Evolutionary conservation across 768 basidiomycete genomes (phyloP).

Genomic region (Podaxis carcinomalis): DNA sequence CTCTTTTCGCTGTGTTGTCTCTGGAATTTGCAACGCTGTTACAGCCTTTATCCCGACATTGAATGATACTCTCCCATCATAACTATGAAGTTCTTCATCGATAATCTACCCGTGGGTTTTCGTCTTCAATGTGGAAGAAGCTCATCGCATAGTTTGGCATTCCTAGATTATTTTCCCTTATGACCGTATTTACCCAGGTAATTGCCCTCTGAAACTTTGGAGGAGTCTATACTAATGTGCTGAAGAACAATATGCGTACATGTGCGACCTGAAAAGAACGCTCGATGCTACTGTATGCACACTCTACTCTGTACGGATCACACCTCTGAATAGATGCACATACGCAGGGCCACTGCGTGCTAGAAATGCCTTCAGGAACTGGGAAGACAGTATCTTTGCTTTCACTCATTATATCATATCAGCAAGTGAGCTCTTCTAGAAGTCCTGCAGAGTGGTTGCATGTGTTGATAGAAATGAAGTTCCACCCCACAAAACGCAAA

Average conservation of each 20-base stretch:
- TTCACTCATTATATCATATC: constrained; percentile 95
- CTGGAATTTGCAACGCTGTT: background rate
- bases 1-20: background rate
- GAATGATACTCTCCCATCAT: background rate
- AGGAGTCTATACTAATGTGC: constrained; percentile 10
- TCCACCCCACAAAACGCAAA: constrained; percentile 88
- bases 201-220: constrained; percentile 17
- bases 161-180: constrained; percentile 84
- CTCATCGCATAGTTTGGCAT: constrained; percentile 9
- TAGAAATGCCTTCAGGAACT: constrained; percentile 99
- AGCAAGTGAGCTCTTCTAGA: constrained; percentile 56
- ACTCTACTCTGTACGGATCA: background rate
- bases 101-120: constrained; percentile 66
- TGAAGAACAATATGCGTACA: constrained; percentile 96
- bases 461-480: constrained; percentile 43
- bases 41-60: background rate
- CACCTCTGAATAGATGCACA: background rate
- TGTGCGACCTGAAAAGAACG: constrained; percentile 97
- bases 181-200: constrained; percentile 94
- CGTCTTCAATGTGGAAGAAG: background rate
- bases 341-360: constrained; percentile 91
- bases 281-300: constrained; percentile 81
- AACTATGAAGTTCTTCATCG: constrained; percentile 78
- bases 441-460: background rate
- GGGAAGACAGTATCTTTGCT: constrained; percentile 97